A percentile compares a stretch with the other conserved stretches of the same genome.
phyloP scores from a whole-genome alignment of 164 flowering plant species.

The Magnolia officinalis region DNA sequence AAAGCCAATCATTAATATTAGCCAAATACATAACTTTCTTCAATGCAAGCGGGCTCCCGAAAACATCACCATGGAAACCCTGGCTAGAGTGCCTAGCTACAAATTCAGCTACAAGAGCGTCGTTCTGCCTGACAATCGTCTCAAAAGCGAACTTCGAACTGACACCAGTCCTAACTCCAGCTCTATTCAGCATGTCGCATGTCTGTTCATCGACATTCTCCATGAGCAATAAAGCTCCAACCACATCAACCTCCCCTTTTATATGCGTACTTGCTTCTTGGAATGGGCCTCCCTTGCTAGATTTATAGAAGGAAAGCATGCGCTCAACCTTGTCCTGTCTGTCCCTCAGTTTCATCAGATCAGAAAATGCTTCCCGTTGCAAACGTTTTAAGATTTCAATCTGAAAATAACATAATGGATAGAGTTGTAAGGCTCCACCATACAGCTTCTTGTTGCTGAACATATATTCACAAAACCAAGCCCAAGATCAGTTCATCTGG shows the following conservation, averaged over 20 bases:
- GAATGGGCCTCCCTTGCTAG: conserved; percentile 61
- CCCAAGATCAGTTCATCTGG: neutral
- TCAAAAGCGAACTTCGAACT: conserved; percentile 62
- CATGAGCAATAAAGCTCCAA: conserved; percentile 54
- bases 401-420: conserved; percentile 47
- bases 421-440: conserved; percentile 29
- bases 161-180: conserved; percentile 64
- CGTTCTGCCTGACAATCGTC: conserved; percentile 54
- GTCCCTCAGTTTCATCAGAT: conserved; percentile 86
- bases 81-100: conserved; percentile 36
- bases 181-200: conserved; percentile 34
- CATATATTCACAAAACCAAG: neutral
- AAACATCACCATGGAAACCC: conserved; percentile 18
- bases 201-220: conserved; percentile 38
- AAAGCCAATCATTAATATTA: conserved; percentile 60
- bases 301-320: conserved; percentile 45
- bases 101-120: conserved; percentile 61
- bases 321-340: conserved; percentile 89
- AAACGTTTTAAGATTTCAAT: conserved; percentile 90
- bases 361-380: conserved; percentile 92
- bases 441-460: neutral
- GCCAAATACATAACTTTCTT: conserved; percentile 62
- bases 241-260: conserved; percentile 61
- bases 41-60: conserved; percentile 57
- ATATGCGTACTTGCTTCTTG: conserved; percentile 59